These are phyloP conservation scores for Cystofilobasidium bisporidii DNA, from an alignment of 768 basidiomycete species.

Conservation along the genomic window DNA sequence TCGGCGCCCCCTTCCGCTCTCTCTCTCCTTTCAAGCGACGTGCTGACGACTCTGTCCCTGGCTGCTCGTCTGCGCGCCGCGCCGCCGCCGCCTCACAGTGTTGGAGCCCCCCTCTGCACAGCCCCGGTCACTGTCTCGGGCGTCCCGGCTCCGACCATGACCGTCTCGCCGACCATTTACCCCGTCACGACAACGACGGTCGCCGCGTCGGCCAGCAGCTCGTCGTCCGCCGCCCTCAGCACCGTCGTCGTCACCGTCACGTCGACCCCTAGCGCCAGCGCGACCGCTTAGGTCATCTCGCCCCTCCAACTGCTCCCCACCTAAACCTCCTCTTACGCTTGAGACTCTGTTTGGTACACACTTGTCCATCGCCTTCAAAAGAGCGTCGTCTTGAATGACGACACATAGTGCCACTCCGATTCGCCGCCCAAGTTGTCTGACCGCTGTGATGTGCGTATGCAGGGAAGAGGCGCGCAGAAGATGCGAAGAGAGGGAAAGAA, in stretches of 20 bases:
- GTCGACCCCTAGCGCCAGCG: neutral
- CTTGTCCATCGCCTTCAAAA: no score
- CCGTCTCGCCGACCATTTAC: neutral
- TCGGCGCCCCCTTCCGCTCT: no score
- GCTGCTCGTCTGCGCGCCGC: neutral
- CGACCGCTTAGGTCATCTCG: neutral
- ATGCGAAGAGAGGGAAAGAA: no score
- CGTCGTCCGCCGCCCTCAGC: neutral
- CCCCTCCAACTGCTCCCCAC: no score
- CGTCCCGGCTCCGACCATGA: neutral
- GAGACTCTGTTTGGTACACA: no score
- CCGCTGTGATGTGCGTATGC: no score
- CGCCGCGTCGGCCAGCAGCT: neutral
- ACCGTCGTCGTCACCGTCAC: slow-evolving; percentile 6
- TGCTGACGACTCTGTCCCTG: neutral
- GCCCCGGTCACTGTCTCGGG: neutral
- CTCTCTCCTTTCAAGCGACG: neutral
- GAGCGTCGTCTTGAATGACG: no score
- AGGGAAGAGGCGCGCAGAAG: no score
- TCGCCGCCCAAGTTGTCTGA: no score
- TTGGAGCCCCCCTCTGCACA: slow-evolving; percentile 2
- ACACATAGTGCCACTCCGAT: no score
- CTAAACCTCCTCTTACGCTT: no score
- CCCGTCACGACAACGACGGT: neutral
- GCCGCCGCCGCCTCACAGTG: neutral